Base-by-base conservation (phyloP, 805 yeast species). In the Candida glaebosa region DNA sequence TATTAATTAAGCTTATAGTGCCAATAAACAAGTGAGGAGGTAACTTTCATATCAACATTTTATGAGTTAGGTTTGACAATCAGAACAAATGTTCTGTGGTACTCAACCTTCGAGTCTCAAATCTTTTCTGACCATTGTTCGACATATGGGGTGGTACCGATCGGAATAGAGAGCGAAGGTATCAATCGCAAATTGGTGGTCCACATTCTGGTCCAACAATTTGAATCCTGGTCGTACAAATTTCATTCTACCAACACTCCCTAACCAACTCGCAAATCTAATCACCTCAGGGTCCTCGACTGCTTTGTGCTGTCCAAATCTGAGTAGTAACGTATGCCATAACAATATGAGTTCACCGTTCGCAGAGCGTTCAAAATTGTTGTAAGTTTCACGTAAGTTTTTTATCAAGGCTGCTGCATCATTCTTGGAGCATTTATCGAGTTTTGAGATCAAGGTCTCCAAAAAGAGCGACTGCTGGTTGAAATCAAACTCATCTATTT, bases 191-290 rank as follows among this genome's bases (percentile, higher is more conserved):
- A 53, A 56, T 3, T 59, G 61, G 31, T 50, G 56, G 39, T 55
- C 49, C 17, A 63, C 49, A 9, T 45, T 42, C 8, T 48, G 42
- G 14, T 41, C 42, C 37, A 63, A 56, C 31, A 57, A 41, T 26
- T 40, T 45, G 44, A 57, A 63, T 7, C 68, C 68, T 3, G 68
- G 68, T 42, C 68, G 50, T 19, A 61, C 63, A 40, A 49, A 63
- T 49, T 63, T 63, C 69, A 63, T 63, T 46, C 69, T 51, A 7
- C 69, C 69, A 16, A 60, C 62, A 6, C 61, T 52, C 5, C 65
- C 67, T 41, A 63, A 47, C 67, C 67, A 63, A 18, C 34, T 31
- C 5, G 65, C 54, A 46, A 58, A 61, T 7, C 42, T 38, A 3
- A 24, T 19, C 3, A 57, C 65, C 3, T 47, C 31, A 4, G 38